phyloP scores from a whole-genome alignment of 805 yeast species.

The Crinitomyces ghanaensis region DNA sequence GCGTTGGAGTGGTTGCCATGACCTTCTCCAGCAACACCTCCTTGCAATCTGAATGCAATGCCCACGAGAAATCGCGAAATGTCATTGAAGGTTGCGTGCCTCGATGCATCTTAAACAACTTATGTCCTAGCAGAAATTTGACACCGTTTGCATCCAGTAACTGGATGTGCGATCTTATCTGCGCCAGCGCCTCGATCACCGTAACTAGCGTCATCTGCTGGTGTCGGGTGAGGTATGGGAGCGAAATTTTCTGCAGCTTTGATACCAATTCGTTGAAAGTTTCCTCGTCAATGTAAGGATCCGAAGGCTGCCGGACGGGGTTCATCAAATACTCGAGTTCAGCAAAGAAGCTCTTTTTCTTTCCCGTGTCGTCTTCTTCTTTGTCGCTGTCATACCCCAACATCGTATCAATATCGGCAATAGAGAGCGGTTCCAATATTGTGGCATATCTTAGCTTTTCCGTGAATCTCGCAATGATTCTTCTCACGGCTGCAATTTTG shows the following conservation, averaged over 20 bases:
- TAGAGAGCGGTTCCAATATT: constrained; percentile 30
- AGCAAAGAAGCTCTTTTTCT: too few species aligned
- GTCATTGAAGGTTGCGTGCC: constrained; percentile 42
- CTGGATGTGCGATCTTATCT: constrained; percentile 24
- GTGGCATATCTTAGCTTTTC: constrained; percentile 41
- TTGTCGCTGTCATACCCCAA: constrained; percentile 21
- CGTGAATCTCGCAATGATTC: constrained; percentile 44
- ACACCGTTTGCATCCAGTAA: constrained; percentile 60
- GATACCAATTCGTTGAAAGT: constrained; percentile 34
- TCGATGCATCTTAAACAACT: constrained; percentile 46
- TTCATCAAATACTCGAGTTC: constrained; percentile 3
- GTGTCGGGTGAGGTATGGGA: constrained; percentile 80
- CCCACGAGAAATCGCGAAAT: constrained; percentile 83
- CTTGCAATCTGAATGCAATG: constrained; percentile 69
- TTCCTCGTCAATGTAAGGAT: constrained; percentile 2
- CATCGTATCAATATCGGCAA: constrained; percentile 23
- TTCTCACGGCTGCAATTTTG: constrained; percentile 42
- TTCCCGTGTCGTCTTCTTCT: too few species aligned
- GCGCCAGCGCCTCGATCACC: constrained; percentile 50
- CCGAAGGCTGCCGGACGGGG: not conserved
- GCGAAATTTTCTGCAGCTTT: constrained; percentile 47
- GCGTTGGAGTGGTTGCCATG: constrained; percentile 25
- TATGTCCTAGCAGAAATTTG: constrained; percentile 59
- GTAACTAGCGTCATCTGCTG: constrained; percentile 77
- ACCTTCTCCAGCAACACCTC: constrained; percentile 50